A percentile compares a stretch with the other conserved stretches of the same genome.
These are phyloP conservation scores for Nothophoma quercina DNA, from an alignment of 2,329 filamentous ascomycete genomes.

Conservation along the genomic window DNA sequence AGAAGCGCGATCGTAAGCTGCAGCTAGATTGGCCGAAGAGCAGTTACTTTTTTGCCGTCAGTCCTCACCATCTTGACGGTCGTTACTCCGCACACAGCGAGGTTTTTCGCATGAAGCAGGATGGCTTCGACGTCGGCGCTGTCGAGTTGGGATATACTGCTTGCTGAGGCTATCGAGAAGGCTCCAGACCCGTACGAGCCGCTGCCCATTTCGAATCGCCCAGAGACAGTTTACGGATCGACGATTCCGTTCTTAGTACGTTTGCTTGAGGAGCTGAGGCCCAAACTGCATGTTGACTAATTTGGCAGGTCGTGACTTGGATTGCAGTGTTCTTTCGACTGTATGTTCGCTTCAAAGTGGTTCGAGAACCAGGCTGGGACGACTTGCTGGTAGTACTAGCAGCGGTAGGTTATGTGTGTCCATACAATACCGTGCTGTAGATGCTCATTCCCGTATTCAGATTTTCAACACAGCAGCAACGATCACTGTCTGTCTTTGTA, in stretches of 20 bases:
- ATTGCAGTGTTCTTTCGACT: slow-evolving; percentile 38
- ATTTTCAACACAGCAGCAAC: slow-evolving; percentile 36
- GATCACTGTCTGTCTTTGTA: slow-evolving; percentile 33
- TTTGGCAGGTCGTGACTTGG: slow-evolving; percentile 34
- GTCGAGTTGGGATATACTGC: slow-evolving; percentile 24
- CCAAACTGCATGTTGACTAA: slow-evolving; percentile 19
- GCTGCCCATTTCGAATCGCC: slow-evolving; percentile 36
- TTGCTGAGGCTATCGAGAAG: slow-evolving; percentile 28
- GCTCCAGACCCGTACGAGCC: slow-evolving; percentile 39
- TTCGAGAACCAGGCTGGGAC: slow-evolving; percentile 48
- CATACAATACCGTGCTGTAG: no score
- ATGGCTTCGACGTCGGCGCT: slow-evolving; percentile 16
- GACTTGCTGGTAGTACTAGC: slow-evolving; percentile 43
- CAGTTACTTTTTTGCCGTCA: slow-evolving; percentile 4
- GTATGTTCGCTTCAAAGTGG: slow-evolving; percentile 36
- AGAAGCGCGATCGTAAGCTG: not conserved
- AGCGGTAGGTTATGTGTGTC: slow-evolving; percentile 25
- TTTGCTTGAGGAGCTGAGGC: not conserved
- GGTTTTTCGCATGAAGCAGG: slow-evolving; percentile 4
- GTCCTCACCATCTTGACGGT: slow-evolving; percentile 4
- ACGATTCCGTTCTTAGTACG: slow-evolving; percentile 40
- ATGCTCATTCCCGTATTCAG: slow-evolving; percentile 22
- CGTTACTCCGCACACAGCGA: slow-evolving; percentile 6
- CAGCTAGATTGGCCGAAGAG: not conserved
- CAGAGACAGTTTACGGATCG: slow-evolving; percentile 34